Base-by-base conservation (phyloP, 371 early-diverging fungal genomes). In the Mortierella sp. region DNA sequence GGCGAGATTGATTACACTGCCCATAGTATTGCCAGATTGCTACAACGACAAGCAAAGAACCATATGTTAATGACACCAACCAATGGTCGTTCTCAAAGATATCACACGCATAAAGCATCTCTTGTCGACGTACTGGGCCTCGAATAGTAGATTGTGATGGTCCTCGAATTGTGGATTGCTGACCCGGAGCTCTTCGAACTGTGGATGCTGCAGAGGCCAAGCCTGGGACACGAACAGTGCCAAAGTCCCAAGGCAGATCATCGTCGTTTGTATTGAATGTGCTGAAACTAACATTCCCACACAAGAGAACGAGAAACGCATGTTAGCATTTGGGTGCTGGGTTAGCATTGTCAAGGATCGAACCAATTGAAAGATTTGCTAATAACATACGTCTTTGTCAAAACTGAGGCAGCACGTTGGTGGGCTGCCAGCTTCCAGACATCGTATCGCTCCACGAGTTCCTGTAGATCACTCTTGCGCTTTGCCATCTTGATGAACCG, bases 401-500 rank as follows among this genome's bases (percentile, higher is more conserved):
- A 83, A 31, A 85, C 83, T 8, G 90, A 86, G 24, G 83, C 85
- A 2, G 85, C 88, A 25, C 84, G 82, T 48, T 84, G 82, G 24
- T 84, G 81, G 0, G 87, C 86, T 28, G 84, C 79, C 34, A 81
- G 71, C 34, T 82, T 82, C 91, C 91, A 95, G 51, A 86, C 82
- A 63, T 93, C 91, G 71, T 95, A 91, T 53, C 91, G 82, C 64
- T 94, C 91, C 53, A 95, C 91, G 14, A 96, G 79, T 45, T 96
- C 96, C n/a, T 91, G 91, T 60, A 96, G 73, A 51, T 91, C 88
- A 5, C 85, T 82, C 6, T 89, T 87, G 58, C 91, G 92, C 68
- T 91, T 92, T 19, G 93, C 90, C 47, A 80, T 83, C 59, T 89
- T 89, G 60, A 98, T 91, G 64, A 98, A 96, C 52, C 90, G 87